Evolutionary conservation across 371 early-diverging fungal species (phyloP).

Genomic region (Rhizopus delemar): DNA sequence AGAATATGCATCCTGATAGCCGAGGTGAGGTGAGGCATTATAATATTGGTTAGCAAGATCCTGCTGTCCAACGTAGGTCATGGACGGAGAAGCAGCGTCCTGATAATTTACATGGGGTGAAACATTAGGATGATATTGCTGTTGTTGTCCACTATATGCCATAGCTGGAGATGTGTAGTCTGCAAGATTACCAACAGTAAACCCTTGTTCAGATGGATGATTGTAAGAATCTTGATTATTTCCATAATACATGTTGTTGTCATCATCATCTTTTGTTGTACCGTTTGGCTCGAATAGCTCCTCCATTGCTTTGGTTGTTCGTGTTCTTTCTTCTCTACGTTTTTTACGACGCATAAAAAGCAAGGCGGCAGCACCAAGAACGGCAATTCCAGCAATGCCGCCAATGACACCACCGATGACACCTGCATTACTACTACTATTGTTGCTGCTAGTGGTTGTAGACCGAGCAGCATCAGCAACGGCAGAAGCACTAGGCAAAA

Average conservation of each 20-base stretch:
- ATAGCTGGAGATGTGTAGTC: conserved; percentile 14
- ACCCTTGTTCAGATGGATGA: conserved; percentile 15
- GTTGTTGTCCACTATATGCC: conserved; percentile 17
- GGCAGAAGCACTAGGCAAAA: not conserved
- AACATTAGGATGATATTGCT: no score
- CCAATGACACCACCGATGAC: conserved; percentile 32
- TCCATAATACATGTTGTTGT: conserved; percentile 1
- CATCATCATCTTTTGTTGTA: not conserved
- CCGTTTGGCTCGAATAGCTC: conserved; percentile 27
- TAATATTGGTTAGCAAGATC: conserved; percentile 18
- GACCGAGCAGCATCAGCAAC: conserved; percentile 2
- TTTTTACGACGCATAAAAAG: conserved; percentile 23
- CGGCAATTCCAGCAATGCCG: conserved; percentile 18
- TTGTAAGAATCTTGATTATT: not conserved
- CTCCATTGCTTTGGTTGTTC: conserved; percentile 26
- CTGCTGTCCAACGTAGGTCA: conserved; percentile 18
- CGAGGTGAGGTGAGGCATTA: not conserved
- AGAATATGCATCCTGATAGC: not conserved
- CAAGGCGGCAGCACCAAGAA: conserved; percentile 19
- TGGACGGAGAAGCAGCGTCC: conserved; percentile 10
- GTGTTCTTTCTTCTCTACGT: conserved; percentile 14
- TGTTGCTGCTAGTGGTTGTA: not conserved
- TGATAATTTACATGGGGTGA: no score
- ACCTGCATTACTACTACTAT: conserved; percentile 7
- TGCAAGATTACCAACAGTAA: conserved; percentile 13